These are phyloP conservation scores for Venturiaceae sp. DNA, from an alignment of 2,329 filamentous ascomycete species.

Conservation along the genomic window DNA sequence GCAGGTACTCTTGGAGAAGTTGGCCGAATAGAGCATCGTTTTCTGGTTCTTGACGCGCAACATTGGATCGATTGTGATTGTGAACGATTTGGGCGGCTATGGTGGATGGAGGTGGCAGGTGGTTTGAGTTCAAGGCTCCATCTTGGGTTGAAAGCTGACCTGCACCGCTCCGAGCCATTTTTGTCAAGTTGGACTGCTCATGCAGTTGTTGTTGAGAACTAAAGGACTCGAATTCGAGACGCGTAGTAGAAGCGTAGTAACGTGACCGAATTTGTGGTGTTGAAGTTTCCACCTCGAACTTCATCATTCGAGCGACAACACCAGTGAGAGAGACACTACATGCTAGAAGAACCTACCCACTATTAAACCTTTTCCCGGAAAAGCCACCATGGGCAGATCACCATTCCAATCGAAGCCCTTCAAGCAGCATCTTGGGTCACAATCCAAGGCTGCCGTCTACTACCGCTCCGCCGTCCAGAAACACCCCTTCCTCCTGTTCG, in stretches of 20 bases:
- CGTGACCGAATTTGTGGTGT: conserved; percentile 7
- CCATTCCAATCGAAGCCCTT: conserved; percentile 63
- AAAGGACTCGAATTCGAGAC: neutral
- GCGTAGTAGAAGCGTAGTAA: conserved; percentile 6
- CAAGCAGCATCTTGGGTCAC: conserved; percentile 32
- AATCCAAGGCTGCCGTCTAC: neutral
- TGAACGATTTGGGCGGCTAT: conserved; percentile 81
- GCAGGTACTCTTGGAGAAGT: conserved; percentile 56
- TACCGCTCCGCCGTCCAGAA: conserved; percentile 69
- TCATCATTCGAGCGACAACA: neutral
- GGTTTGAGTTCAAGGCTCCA: conserved; percentile 11
- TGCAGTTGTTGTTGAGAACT: conserved; percentile 4
- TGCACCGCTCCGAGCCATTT: conserved; percentile 32
- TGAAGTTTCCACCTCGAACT: neutral
- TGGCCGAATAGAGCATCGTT: conserved; percentile 67
- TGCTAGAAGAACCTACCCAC: neutral
- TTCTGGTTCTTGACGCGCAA: conserved; percentile 51
- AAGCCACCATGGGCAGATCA: conserved; percentile 12
- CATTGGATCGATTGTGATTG: conserved; percentile 64
- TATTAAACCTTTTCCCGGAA: neutral
- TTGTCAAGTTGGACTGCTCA: conserved; percentile 7
- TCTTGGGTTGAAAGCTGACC: conserved; percentile 11
- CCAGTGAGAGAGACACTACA: neutral
- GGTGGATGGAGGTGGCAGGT: conserved; percentile 54
- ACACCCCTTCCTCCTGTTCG: conserved; percentile 87